Evolutionary conservation across 2,329 filamentous ascomycete species (phyloP).

Genomic region (Arthrinium phaeospermum): DNA sequence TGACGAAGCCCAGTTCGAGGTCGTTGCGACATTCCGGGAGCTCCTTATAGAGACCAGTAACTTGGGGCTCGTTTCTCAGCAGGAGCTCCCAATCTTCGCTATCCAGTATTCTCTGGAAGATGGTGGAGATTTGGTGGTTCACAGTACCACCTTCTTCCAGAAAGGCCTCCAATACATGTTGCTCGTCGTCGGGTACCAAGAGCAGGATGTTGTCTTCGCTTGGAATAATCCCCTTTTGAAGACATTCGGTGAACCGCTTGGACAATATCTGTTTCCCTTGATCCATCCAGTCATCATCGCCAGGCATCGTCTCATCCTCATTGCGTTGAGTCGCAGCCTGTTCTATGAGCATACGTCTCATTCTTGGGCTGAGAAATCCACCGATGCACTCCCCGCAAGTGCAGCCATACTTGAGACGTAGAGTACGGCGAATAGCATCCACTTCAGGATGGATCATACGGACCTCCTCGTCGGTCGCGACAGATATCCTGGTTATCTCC

Average conservation of each 20-base stretch:
- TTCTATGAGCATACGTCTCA: slow-evolving; percentile 32
- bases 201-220: not conserved
- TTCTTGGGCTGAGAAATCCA: slow-evolving; percentile 46
- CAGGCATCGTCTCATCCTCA: not conserved
- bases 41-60: not conserved
- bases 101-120: not conserved
- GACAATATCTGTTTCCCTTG: not conserved
- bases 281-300: not conserved
- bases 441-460: not conserved
- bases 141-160: not conserved
- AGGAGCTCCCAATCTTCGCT: not conserved
- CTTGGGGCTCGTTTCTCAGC: not conserved
- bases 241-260: not conserved
- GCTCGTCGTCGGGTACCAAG: not conserved
- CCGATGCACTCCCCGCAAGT: slow-evolving; percentile 43
- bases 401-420: slow-evolving; percentile 42
- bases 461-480: not conserved
- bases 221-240: not conserved
- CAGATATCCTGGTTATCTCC: not conserved
- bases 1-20: not conserved
- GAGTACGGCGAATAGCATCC: slow-evolving; percentile 22
- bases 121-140: not conserved
- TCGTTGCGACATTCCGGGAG: slow-evolving; percentile 13
- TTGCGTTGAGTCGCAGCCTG: not conserved
- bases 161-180: not conserved